Conservation (phyloP, 2,329 filamentous ascomycete species). For the Diaporthe velutina region DNA sequence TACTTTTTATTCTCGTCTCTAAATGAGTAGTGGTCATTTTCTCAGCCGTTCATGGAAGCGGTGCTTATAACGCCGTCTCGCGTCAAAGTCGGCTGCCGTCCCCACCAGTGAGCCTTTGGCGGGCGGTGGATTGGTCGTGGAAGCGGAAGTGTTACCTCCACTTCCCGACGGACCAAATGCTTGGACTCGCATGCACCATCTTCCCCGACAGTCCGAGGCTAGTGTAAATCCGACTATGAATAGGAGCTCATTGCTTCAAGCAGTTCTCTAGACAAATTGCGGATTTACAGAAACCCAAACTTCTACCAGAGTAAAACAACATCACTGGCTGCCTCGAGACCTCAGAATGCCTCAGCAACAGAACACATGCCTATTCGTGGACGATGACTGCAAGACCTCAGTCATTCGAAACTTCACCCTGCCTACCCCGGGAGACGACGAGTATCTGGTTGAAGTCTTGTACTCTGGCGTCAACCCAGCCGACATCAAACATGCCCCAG, state of each 20-base stretch:
- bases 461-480: conserved; percentile 39
- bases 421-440: conserved; percentile 11
- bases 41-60: too few relatives aligned
- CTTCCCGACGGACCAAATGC: neutral
- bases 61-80: too few relatives aligned
- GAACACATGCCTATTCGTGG: neutral
- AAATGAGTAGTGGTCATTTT: too few relatives aligned
- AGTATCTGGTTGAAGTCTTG: conserved; percentile 34
- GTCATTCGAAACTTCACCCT: neutral
- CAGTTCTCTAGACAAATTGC: neutral
- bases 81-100: too few relatives aligned
- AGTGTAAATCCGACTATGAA: conserved; percentile 18
- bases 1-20: too few relatives aligned
- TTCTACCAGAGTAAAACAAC: neutral
- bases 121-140: neutral
- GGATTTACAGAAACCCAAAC: neutral
- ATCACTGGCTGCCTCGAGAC: neutral
- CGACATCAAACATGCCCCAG: conserved; percentile 34
- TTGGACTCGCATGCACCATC: neutral
- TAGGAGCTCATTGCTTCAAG: neutral
- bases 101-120: neutral
- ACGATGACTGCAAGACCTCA: conserved; percentile 15
- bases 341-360: neutral
- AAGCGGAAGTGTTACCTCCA: conserved; percentile 5
- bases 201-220: conserved; percentile 6